Conservation (phyloP, 2,329 filamentous ascomycete genomes). For the Alternaria triticimaculans region DNA sequence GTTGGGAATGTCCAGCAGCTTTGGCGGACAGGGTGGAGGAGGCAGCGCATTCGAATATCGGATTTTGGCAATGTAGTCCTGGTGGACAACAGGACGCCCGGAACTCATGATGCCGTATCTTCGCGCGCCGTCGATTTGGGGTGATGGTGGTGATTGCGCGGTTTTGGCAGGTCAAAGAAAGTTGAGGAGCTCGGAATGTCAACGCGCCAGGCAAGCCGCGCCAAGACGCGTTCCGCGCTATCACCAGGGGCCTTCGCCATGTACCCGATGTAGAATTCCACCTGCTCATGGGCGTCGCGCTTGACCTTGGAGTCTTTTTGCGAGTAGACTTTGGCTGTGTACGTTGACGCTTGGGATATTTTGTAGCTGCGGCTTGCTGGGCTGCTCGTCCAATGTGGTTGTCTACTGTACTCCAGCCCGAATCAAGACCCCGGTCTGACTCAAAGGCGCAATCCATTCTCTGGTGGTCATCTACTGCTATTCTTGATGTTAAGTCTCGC, state of each 20-base stretch:
- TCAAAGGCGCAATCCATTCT: too few relatives aligned
- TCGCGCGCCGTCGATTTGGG: not conserved
- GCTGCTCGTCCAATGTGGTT: too few relatives aligned
- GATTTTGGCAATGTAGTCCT: conserved; percentile 96
- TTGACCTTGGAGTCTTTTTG: too few relatives aligned
- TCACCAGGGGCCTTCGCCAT: conserved; percentile 1
- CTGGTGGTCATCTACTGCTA: too few relatives aligned
- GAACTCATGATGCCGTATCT: conserved; percentile 31
- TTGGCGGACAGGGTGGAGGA: conserved; percentile 91
- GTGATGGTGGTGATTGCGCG: conserved; percentile 18
- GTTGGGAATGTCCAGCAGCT: conserved; percentile 95
- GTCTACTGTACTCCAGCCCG: too few relatives aligned
- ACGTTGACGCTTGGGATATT: too few relatives aligned
- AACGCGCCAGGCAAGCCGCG: conserved; percentile 28
- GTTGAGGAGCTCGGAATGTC: conserved; percentile 28
- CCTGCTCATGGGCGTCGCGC: too few relatives aligned
- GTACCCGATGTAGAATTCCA: too few relatives aligned
- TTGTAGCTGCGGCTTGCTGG: too few relatives aligned
- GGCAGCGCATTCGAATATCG: conserved; percentile 95
- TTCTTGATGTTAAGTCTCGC: too few relatives aligned
- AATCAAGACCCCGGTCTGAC: too few relatives aligned
- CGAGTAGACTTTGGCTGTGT: too few relatives aligned
- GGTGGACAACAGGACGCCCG: conserved; percentile 64
- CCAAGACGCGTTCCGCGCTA: conserved; percentile 21
- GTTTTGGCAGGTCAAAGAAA: conserved; percentile 29